Base-by-base conservation (phyloP, 1,139 yeast species). In the Saccharomyces hybrid region DNA sequence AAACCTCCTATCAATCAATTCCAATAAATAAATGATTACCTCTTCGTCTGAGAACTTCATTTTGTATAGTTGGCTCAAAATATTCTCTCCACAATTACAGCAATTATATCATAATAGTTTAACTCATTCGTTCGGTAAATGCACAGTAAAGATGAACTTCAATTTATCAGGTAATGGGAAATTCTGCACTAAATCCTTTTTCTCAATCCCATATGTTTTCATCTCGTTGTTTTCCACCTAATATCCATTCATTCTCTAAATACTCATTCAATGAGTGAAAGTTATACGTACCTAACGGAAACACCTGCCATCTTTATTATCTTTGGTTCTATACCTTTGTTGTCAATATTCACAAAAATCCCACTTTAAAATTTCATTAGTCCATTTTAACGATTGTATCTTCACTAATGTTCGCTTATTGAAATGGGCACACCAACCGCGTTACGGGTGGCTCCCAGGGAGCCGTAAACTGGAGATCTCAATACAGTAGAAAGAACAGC, bases 261-360 rank as follows among this genome's bases (percentile, higher is more conserved):
- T n/a, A 47, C 13, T 25, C 25, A 11, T 47, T 31, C 27, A 46
- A 13, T 16, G 32, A 19, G 11, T 41, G 28, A 26, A 50, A 27
- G 47, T 29, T 41, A 52, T 61, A 86, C 95, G 75, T 86, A 88
- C 95, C 95, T 88, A 77, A 90, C 97, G 82, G 97, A 86, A 82
- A 86, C 93, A 88, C 97, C 97, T 82, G 96, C 86, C 97, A 90
- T 90, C 75, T 77, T 84, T 79, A 46, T 38, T 38, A 50, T 50
- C 47, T 50, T 19, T 47, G 38, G 49, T 26, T 46, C 32, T 28
- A 14, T 46, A 28, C 29, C 48, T 57, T 54, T 14, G 19, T 50
- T 27, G 16, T n/a, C 16, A 14, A 13, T 14, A 16, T 23, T 26
- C 8, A 26, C 16, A 46, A 16, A n/a, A 46, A 25, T 9, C 31